A percentile compares a stretch with the other conserved stretches of the same genome.
Conservation (phyloP, 345 rosid genomes). For the Aquilaria yunnanensis region DNA sequence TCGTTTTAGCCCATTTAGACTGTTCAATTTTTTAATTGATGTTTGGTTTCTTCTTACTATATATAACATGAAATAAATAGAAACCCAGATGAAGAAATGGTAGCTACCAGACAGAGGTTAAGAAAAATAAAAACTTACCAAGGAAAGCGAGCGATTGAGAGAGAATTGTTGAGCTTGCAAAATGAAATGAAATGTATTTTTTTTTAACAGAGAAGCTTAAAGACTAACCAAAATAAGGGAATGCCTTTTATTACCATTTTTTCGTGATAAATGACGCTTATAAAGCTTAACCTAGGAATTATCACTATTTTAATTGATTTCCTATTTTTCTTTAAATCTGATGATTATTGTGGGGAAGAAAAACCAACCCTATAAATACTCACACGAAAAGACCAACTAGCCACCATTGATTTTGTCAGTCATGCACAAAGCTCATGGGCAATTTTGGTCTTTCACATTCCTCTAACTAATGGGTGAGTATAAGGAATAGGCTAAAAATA, state of each 20-base stretch:
- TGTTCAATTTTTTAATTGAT: too few species aligned
- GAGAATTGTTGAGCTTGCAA: slow-evolving; percentile 25
- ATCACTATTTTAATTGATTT: too few species aligned
- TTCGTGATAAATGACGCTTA: background rate
- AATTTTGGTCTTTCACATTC: background rate
- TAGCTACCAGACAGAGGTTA: slow-evolving; percentile 19
- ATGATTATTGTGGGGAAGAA: background rate
- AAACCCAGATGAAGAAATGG: slow-evolving; percentile 37
- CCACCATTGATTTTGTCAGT: background rate
- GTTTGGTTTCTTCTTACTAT: too few species aligned
- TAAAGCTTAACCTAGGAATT: background rate
- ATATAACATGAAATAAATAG: background rate
- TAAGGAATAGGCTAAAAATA: too few species aligned
- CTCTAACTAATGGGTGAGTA: too few species aligned
- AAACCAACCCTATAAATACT: slow-evolving; percentile 9
- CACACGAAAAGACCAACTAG: background rate
- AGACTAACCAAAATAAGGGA: background rate
- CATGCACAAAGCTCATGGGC: slow-evolving; percentile 1
- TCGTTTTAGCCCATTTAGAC: too few species aligned
- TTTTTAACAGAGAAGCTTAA: slow-evolving; percentile 4
- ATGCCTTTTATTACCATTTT: background rate
- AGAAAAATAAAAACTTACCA: slow-evolving; percentile 29
- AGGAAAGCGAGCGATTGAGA: slow-evolving; percentile 14
- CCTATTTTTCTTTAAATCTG: slow-evolving; percentile 4
- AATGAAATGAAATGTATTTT: slow-evolving; percentile 23